Percentiles rank a stretch among this genome's conserved stretches.
Evolutionary conservation across 768 basidiomycete genomes (phyloP).

Genomic region (Panellus pusillus): DNA sequence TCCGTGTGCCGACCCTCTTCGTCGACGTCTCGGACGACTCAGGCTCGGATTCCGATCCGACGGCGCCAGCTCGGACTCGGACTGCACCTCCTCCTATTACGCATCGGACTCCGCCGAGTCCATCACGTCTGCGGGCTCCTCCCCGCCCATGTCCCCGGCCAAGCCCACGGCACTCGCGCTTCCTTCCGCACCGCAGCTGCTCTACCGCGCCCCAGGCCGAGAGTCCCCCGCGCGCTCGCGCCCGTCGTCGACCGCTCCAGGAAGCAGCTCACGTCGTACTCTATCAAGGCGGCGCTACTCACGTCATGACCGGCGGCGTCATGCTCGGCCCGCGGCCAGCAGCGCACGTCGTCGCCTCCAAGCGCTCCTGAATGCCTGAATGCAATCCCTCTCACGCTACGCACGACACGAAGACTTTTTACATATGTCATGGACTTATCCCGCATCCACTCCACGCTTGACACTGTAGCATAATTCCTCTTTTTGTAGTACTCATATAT

Average conservation of each 20-base stretch:
- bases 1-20: background rate
- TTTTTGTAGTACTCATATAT: background rate
- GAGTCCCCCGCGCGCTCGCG: background rate
- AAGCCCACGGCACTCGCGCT: background rate
- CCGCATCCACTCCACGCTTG: too few relatives aligned
- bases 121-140: background rate
- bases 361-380: background rate
- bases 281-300: slow-evolving; percentile 18
- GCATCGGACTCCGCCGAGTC: slow-evolving; percentile 2
- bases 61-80: too few relatives aligned
- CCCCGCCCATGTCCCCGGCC: background rate
- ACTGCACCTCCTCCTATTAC: background rate
- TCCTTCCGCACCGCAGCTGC: background rate
- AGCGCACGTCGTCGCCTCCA: too few relatives aligned
- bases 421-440: too few relatives aligned
- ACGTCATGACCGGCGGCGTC: slow-evolving; percentile 23
- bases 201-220: background rate
- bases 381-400: too few relatives aligned
- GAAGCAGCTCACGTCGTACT: slow-evolving; percentile 6
- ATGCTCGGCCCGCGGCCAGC: slow-evolving; percentile 20
- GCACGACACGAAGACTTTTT: too few relatives aligned
- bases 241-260: background rate
- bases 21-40: background rate
- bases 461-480: too few relatives aligned
- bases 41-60: background rate